These are phyloP conservation scores for Mrakiaceae sp. DNA, from an alignment of 1,284 basidiomycete species.

Conservation along the genomic window DNA sequence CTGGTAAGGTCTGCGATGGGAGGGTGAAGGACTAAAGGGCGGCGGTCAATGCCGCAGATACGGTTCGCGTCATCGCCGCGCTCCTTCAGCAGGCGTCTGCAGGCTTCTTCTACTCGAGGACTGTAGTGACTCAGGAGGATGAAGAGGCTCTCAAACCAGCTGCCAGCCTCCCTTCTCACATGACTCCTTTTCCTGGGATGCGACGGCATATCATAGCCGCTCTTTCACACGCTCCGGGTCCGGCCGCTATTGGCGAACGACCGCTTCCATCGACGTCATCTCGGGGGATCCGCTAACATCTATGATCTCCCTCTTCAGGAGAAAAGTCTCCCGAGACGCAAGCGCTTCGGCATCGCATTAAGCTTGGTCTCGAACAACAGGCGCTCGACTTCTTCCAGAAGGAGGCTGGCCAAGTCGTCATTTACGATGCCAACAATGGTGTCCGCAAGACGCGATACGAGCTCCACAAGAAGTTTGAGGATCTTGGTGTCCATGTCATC, in stretches of 20 bases:
- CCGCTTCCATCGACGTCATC: no score
- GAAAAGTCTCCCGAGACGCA: constrained; percentile 48
- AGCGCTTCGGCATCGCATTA: constrained; percentile 58
- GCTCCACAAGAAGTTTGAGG: constrained; percentile 73
- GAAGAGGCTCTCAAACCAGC: no score
- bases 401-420: constrained; percentile 77
- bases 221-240: no score
- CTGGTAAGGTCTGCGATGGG: background rate
- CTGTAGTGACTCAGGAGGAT: no score
- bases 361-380: constrained; percentile 68
- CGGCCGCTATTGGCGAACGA: no score
- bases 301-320: background rate
- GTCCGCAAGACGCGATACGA: constrained; percentile 53
- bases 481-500: constrained; percentile 76
- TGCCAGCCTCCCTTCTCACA: no score
- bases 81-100: no score
- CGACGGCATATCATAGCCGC: no score
- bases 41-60: constrained; percentile 8
- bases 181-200: no score
- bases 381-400: constrained; percentile 81
- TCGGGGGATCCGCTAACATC: no score
- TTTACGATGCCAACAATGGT: constrained; percentile 99
- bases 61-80: no score
- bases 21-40: background rate
- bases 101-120: no score